Percentiles rank a stretch among this genome's conserved stretches.
phyloP scores from a whole-genome alignment of 306 rosid genomes.

The Psophocarpus tetragonolobus region DNA sequence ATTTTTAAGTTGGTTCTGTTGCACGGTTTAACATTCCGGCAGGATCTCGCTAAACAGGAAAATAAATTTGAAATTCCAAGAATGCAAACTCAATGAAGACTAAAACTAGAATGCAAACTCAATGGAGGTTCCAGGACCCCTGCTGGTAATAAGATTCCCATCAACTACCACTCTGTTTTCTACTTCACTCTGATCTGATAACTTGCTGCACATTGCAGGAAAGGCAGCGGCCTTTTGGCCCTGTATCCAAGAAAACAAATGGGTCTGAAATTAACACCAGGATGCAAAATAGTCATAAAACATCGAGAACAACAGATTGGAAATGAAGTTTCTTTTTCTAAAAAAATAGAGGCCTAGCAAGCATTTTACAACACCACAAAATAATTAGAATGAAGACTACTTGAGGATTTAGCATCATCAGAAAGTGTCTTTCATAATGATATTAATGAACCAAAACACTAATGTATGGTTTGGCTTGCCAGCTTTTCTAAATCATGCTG shows the following conservation, averaged over 20 bases:
- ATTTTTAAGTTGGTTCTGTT: too few relatives aligned
- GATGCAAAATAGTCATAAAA: background rate
- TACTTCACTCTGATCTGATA: conserved; percentile 70
- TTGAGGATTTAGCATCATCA: background rate
- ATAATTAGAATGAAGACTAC: conserved; percentile 10
- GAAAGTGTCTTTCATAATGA: background rate
- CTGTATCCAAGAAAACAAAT: conserved; percentile 41
- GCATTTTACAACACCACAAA: background rate
- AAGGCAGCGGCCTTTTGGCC: conserved; percentile 80
- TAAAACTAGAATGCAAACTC: conserved; percentile 82
- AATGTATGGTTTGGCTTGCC: background rate
- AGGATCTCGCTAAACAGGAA: too few relatives aligned
- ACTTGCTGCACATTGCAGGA: conserved; percentile 69
- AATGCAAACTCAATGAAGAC: too few relatives aligned
- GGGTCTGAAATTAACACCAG: background rate
- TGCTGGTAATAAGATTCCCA: conserved; percentile 84
- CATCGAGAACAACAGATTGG: background rate
- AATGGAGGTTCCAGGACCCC: conserved; percentile 85
- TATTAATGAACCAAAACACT: conserved; percentile 2
- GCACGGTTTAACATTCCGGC: too few relatives aligned
- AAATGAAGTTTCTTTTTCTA: conserved; percentile 1
- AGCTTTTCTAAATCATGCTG: background rate
- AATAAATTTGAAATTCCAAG: too few relatives aligned
- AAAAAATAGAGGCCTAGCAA: background rate
- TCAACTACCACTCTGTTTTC: conserved; percentile 85